Conservation (phyloP, 2,329 filamentous ascomycete genomes). For the Mariannaea sp. region DNA sequence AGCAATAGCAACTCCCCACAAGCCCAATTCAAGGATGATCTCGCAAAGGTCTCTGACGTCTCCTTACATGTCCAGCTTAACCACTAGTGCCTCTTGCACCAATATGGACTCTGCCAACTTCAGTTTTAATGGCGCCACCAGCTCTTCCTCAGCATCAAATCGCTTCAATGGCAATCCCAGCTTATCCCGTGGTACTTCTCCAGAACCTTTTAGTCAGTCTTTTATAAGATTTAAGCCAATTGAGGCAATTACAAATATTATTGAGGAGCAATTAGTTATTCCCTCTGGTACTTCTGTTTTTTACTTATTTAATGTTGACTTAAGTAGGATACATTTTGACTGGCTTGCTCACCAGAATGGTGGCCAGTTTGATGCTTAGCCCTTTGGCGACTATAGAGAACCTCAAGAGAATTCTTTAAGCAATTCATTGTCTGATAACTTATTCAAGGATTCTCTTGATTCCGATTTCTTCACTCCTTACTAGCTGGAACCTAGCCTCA, state of each 20-base stretch:
- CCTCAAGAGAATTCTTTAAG: conserved; percentile 81
- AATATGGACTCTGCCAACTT: conserved; percentile 58
- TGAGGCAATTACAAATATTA: conserved; percentile 67
- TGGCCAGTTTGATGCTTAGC: conserved; percentile 85
- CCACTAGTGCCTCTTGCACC: conserved; percentile 52
- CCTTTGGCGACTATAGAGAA: conserved; percentile 93
- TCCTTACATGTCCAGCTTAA: conserved; percentile 57
- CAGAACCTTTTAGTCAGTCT: conserved; percentile 75
- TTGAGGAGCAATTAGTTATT: conserved; percentile 61
- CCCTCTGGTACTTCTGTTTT: conserved; percentile 43
- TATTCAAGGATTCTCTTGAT: conserved; percentile 78
- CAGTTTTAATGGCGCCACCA: conserved; percentile 58
- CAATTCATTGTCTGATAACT: conserved; percentile 72
- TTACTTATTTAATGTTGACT: conserved; percentile 42
- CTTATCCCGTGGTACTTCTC: conserved; percentile 76
- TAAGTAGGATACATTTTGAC: conserved; percentile 65
- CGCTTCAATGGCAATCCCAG: conserved; percentile 63
- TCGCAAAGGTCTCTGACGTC: conserved; percentile 60
- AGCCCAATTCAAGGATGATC: conserved; percentile 50
- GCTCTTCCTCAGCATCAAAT: conserved; percentile 67
- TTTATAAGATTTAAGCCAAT: conserved; percentile 67
- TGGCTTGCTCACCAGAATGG: conserved; percentile 81
- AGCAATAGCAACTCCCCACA: conserved; percentile 32
- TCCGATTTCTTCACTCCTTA: conserved; percentile 82
- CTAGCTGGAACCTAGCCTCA: conserved; percentile 62